phyloP scores from a whole-genome alignment of 495 filamentous ascomycete species.

The Astrothelium macrocarpum region DNA sequence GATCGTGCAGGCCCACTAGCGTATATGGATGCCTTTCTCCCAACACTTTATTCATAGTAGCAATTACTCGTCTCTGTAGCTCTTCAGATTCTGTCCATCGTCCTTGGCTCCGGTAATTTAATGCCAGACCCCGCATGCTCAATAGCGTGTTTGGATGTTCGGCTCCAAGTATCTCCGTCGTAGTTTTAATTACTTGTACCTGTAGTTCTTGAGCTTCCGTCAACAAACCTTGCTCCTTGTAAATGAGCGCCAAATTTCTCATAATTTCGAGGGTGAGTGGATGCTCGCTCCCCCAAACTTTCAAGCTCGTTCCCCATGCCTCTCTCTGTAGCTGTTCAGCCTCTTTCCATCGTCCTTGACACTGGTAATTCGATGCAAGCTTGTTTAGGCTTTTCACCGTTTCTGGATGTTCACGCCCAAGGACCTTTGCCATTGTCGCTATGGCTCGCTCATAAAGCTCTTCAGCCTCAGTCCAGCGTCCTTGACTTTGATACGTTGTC shows the following conservation, averaged over 20 bases:
- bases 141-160: conserved; percentile 10
- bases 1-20: conserved; percentile 8
- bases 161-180: not conserved
- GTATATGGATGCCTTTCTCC: conserved; percentile 9
- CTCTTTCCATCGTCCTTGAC: conserved; percentile 6
- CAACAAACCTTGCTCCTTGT: not conserved
- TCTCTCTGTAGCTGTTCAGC: conserved; percentile 16
- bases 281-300: conserved; percentile 13
- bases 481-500: conserved; percentile 1
- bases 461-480: conserved; percentile 8
- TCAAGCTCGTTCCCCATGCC: conserved; percentile 13
- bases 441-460: not conserved
- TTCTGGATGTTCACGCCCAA: conserved; percentile 11
- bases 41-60: conserved; percentile 2
- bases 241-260: conserved; percentile 6
- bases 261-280: conserved; percentile 11
- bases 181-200: conserved; percentile 7
- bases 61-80: not conserved
- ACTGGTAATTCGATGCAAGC: conserved; percentile 1
- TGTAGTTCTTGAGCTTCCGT: conserved; percentile 4
- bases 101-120: conserved; percentile 5
- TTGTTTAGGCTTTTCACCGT: conserved; percentile 4
- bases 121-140: not conserved
- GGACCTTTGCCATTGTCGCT: conserved; percentile 8
- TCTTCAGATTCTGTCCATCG: not conserved